Conservation (phyloP, 306 rosid species). For the Cucurbita pepo region DNA sequence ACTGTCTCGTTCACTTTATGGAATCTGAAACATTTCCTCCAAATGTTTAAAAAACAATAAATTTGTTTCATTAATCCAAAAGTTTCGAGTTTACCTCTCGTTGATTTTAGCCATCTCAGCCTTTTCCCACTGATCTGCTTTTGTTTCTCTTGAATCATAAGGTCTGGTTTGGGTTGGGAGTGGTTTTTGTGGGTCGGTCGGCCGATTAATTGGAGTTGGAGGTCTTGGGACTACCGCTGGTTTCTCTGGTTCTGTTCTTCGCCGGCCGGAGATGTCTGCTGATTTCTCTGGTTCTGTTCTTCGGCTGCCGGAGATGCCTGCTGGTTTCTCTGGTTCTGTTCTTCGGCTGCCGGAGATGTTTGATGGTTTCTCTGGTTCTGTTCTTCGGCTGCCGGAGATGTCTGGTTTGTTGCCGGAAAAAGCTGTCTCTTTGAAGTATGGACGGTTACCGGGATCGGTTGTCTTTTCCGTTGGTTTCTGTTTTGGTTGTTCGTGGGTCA, state of each 20-base stretch:
- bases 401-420: neutral
- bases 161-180: slow-evolving; percentile 1
- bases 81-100: slow-evolving; percentile 22
- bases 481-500: neutral
- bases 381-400: slow-evolving; percentile 19
- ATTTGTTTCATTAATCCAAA: neutral
- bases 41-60: too few species aligned
- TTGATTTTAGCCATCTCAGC: slow-evolving; percentile 35
- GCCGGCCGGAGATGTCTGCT: slow-evolving; percentile 12
- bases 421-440: slow-evolving; percentile 10
- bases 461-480: slow-evolving; percentile 9
- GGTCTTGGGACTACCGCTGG: neutral
- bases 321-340: slow-evolving; percentile 7
- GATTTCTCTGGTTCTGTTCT: slow-evolving; percentile 11
- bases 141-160: slow-evolving; percentile 8
- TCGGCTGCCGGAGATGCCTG: slow-evolving; percentile 15
- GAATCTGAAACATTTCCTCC: slow-evolving; percentile 27
- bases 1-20: slow-evolving; percentile 26
- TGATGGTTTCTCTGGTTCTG: slow-evolving; percentile 5
- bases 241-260: slow-evolving; percentile 13
- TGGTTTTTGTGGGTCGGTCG: slow-evolving; percentile 9
- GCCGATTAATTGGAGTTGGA: slow-evolving; percentile 15
- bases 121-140: slow-evolving; percentile 59
- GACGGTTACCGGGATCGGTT: slow-evolving; percentile 7
- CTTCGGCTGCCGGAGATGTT: slow-evolving; percentile 18